Percentiles rank a stretch among this genome's conserved stretches.
phyloP scores from a whole-genome alignment of 768 basidiomycete genomes.

The Psilocybe sp. region DNA sequence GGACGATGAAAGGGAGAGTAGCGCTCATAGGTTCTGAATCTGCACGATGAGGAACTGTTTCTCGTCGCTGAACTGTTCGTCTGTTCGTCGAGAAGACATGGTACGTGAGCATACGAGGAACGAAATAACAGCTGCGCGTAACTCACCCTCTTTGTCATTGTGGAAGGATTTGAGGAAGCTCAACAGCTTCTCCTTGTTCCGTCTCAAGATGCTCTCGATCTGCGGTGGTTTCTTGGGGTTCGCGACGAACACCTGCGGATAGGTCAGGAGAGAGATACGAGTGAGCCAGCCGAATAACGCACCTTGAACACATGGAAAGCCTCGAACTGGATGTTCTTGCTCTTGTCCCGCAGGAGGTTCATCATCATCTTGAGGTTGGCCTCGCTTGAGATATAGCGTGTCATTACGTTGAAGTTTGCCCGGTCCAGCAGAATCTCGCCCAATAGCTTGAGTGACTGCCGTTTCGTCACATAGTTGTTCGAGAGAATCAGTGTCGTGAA shows the following conservation, averaged over 20 bases:
- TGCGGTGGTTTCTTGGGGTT: slow-evolving; percentile 99
- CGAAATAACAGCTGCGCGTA: slow-evolving; percentile 4
- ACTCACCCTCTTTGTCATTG: slow-evolving; percentile 92
- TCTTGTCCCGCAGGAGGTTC: slow-evolving; percentile 97
- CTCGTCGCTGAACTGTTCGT: slow-evolving; percentile 97
- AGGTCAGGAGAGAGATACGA: neutral
- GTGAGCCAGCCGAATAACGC: slow-evolving; percentile 15
- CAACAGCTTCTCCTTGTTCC: slow-evolving; percentile 94
- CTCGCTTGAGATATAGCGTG: slow-evolving; percentile 91
- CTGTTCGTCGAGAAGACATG: slow-evolving; percentile 31
- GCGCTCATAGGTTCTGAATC: slow-evolving; percentile 68
- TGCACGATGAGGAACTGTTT: slow-evolving; percentile 95
- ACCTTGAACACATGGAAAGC: slow-evolving; percentile 99
- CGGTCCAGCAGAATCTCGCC: slow-evolving; percentile 98
- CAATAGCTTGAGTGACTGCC: slow-evolving; percentile 95
- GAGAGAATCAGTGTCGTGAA: slow-evolving; percentile 93
- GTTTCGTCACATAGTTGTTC: slow-evolving; percentile 98
- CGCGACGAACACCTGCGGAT: slow-evolving; percentile 83
- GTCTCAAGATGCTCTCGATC: slow-evolving; percentile 83
- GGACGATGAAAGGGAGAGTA: neutral
- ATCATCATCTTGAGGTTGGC: slow-evolving; percentile 99
- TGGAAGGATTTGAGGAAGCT: slow-evolving; percentile 91
- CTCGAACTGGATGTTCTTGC: slow-evolving; percentile 99
- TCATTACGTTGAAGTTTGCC: slow-evolving; percentile 99
- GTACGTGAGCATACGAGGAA: neutral